phyloP scores from a whole-genome alignment of 768 basidiomycete genomes.

The Rhodotorula kratochvilovae region DNA sequence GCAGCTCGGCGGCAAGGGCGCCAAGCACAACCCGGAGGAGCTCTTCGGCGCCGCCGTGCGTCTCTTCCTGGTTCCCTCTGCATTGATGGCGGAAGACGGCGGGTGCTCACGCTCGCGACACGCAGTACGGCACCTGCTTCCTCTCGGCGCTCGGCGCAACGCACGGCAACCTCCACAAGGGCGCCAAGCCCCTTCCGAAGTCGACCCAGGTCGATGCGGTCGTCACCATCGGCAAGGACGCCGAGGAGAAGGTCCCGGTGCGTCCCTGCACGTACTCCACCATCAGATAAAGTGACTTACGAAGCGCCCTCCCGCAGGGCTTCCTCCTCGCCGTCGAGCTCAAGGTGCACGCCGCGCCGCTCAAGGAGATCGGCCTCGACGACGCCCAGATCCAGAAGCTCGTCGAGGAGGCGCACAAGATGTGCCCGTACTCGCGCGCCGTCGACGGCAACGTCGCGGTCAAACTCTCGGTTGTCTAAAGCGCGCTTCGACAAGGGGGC shows the following conservation, averaged over 20 bases:
- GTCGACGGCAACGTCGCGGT: slow-evolving; percentile 40
- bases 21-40: slow-evolving; percentile 40
- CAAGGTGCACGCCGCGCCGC: slow-evolving; percentile 33
- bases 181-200: slow-evolving; percentile 38
- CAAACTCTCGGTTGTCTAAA: slow-evolving; percentile 8
- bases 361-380: slow-evolving; percentile 29
- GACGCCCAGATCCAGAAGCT: slow-evolving; percentile 34
- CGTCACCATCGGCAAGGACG: slow-evolving; percentile 40
- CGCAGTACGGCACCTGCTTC: slow-evolving; percentile 37
- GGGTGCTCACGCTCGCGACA: not conserved
- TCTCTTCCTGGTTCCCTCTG: not conserved
- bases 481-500: not conserved
- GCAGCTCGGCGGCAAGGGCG: slow-evolving; percentile 27
- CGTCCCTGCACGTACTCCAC: not conserved
- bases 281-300: too few relatives aligned
- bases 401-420: slow-evolving; percentile 34
- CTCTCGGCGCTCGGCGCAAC: slow-evolving; percentile 37
- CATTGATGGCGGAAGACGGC: too few relatives aligned
- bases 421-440: slow-evolving; percentile 42
- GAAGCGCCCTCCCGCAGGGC: slow-evolving; percentile 9
- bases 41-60: slow-evolving; percentile 36
- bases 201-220: slow-evolving; percentile 22
- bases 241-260: slow-evolving; percentile 21
- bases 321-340: slow-evolving; percentile 41
- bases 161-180: slow-evolving; percentile 29